Conservation (phyloP, 2,329 filamentous ascomycete genomes). For the Arthrinium puccinioides region DNA sequence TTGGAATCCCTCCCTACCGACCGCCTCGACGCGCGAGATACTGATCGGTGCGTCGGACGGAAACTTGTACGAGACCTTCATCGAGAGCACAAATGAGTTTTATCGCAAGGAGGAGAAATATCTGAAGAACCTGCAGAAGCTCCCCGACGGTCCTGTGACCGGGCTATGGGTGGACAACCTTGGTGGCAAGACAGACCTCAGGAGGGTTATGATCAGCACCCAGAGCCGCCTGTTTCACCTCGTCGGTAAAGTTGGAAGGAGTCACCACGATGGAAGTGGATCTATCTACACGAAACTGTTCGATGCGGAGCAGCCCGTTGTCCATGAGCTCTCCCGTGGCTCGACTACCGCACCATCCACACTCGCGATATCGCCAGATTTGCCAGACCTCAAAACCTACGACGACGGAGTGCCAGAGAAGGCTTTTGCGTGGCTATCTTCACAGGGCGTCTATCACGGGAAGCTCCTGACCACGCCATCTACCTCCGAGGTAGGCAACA, state of each 20-base stretch:
- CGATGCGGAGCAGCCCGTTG: constrained; percentile 72
- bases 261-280: constrained; percentile 68
- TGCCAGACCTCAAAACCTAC: constrained; percentile 43
- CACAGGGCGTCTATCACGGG: constrained; percentile 84
- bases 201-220: constrained; percentile 75
- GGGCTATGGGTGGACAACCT: constrained; percentile 80
- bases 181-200: constrained; percentile 58
- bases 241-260: constrained; percentile 66
- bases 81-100: constrained; percentile 91
- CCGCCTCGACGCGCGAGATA: constrained; percentile 90
- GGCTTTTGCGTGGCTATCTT: constrained; percentile 84
- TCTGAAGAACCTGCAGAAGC: constrained; percentile 73
- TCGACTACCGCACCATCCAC: constrained; percentile 54
- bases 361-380: constrained; percentile 71
- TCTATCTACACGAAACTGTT: constrained; percentile 86
- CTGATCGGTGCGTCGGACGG: constrained; percentile 87
- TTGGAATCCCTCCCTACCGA: constrained; percentile 91
- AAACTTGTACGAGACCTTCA: constrained; percentile 89
- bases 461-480: constrained; percentile 58
- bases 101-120: constrained; percentile 94
- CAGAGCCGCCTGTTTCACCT: constrained; percentile 74
- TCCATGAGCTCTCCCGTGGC: constrained; percentile 63
- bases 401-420: constrained; percentile 58
- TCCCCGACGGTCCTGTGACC: constrained; percentile 74
- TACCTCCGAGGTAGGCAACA: constrained; percentile 59